Percentiles rank a stretch among this genome's conserved stretches.
These are phyloP conservation scores for Epichloe uncinata DNA, from an alignment of 2,329 filamentous ascomycete species.

Conservation along the genomic window DNA sequence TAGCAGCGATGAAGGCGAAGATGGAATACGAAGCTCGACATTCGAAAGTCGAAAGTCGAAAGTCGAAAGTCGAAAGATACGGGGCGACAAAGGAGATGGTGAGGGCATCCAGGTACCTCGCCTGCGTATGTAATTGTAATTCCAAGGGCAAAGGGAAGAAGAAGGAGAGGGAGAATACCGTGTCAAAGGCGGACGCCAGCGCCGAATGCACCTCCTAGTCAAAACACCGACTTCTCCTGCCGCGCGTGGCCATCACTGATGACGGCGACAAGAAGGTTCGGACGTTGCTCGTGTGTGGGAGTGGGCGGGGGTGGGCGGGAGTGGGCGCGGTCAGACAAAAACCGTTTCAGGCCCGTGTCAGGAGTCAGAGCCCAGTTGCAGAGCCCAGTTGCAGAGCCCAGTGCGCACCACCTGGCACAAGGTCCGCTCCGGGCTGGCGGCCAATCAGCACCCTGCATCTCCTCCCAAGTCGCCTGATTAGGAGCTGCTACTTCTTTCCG, in stretches of 20 bases:
- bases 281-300: neutral
- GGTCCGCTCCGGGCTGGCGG: slow-evolving; percentile 8
- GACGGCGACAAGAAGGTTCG: too few relatives aligned
- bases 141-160: neutral
- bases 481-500: neutral
- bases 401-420: slow-evolving; percentile 9
- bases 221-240: too few relatives aligned
- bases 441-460: slow-evolving; percentile 12
- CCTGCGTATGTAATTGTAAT: too few relatives aligned
- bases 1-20: too few relatives aligned
- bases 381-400: slow-evolving; percentile 4
- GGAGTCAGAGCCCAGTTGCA: slow-evolving; percentile 8
- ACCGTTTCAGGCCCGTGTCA: slow-evolving; percentile 17
- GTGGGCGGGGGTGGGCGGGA: neutral
- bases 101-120: neutral
- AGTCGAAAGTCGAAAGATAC: too few relatives aligned
- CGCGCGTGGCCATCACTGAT: neutral
- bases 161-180: neutral
- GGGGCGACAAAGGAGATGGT: too few relatives aligned
- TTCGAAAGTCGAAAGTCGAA: too few relatives aligned
- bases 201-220: too few relatives aligned
- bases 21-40: too few relatives aligned
- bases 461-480: slow-evolving; percentile 14
- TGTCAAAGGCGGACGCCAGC: neutral
- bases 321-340: neutral